phyloP scores from a whole-genome alignment of 768 basidiomycete species.

The Rhizopogon salebrosus region DNA sequence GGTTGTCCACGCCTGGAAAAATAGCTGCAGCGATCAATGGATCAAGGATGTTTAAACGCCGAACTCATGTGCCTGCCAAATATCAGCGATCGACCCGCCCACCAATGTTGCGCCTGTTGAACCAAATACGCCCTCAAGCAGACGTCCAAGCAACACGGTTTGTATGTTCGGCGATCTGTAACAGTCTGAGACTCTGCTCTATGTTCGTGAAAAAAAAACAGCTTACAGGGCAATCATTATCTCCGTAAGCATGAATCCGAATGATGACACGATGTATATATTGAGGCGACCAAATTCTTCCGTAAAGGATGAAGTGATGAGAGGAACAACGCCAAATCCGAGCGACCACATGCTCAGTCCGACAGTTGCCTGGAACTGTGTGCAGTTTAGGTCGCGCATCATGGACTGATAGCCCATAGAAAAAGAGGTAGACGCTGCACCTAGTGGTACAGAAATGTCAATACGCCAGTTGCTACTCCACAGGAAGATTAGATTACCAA shows the following conservation, averaged over 20 bases:
- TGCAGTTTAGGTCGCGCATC: constrained; percentile 37
- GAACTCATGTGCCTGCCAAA: constrained; percentile 53
- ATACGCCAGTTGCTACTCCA: neutral
- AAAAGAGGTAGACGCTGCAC: constrained; percentile 43
- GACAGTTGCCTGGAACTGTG: constrained; percentile 36
- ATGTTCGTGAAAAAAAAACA: neutral
- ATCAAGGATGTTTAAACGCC: constrained; percentile 7
- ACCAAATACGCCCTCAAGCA: constrained; percentile 54
- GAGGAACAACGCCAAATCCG: constrained; percentile 54
- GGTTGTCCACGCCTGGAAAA: constrained; percentile 58
- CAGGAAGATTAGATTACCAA: constrained; percentile 4
- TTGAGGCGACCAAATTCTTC: constrained; percentile 63
- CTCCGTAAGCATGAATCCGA: constrained; percentile 47
- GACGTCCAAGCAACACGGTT: constrained; percentile 51
- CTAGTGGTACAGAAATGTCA: constrained; percentile 19
- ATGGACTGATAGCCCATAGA: constrained; percentile 50
- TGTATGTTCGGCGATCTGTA: constrained; percentile 35
- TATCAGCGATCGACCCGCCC: constrained; percentile 61
- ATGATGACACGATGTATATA: constrained; percentile 43
- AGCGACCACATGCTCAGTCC: constrained; percentile 46
- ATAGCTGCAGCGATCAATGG: neutral
- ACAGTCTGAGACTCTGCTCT: neutral
- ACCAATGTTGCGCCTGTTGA: constrained; percentile 65
- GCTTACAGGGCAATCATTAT: constrained; percentile 24
- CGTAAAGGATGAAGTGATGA: constrained; percentile 58